Percentiles rank a stretch among this genome's conserved stretches.
Evolutionary conservation across 2,329 filamentous ascomycete species (phyloP).

Genomic region (Alternaria triticimaculans): DNA sequence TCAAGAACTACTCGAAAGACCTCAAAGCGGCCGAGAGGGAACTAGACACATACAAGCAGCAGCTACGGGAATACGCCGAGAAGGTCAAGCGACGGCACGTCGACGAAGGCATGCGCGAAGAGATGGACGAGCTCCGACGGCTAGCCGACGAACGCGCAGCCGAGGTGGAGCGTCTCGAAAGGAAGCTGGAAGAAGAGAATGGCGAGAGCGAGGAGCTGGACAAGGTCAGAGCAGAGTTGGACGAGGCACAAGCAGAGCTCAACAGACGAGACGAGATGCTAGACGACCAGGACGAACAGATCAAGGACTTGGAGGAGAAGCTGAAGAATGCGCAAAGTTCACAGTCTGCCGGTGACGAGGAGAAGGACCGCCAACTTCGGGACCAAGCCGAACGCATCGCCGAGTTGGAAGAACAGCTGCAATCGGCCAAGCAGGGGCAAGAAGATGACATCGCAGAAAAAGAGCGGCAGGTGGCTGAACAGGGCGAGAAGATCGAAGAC

Average conservation of each 20-base stretch:
- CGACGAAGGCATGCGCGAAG: slow-evolving; percentile 71
- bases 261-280: slow-evolving; percentile 42
- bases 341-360: slow-evolving; percentile 35
- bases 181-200: slow-evolving; percentile 41
- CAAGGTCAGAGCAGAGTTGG: slow-evolving; percentile 44
- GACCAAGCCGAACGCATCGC: slow-evolving; percentile 40
- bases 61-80: slow-evolving; percentile 83
- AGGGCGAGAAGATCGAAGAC: slow-evolving; percentile 43
- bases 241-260: slow-evolving; percentile 44
- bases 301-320: slow-evolving; percentile 44
- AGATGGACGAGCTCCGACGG: slow-evolving; percentile 59
- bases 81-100: slow-evolving; percentile 77
- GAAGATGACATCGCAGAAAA: slow-evolving; percentile 34
- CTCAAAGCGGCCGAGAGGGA: slow-evolving; percentile 83
- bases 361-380: slow-evolving; percentile 38
- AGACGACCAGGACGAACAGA: slow-evolving; percentile 48
- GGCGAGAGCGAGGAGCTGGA: slow-evolving; percentile 44
- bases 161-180: slow-evolving; percentile 45
- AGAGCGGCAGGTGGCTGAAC: slow-evolving; percentile 39
- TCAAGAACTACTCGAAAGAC: slow-evolving; percentile 85
- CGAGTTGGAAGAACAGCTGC: slow-evolving; percentile 37
- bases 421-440: slow-evolving; percentile 31
- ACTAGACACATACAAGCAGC: slow-evolving; percentile 80
- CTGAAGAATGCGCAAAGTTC: slow-evolving; percentile 39
- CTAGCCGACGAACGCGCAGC: slow-evolving; percentile 53